Base-by-base conservation (phyloP, 2,329 filamentous ascomycete species). In the Fusarium brachygibbosum region DNA sequence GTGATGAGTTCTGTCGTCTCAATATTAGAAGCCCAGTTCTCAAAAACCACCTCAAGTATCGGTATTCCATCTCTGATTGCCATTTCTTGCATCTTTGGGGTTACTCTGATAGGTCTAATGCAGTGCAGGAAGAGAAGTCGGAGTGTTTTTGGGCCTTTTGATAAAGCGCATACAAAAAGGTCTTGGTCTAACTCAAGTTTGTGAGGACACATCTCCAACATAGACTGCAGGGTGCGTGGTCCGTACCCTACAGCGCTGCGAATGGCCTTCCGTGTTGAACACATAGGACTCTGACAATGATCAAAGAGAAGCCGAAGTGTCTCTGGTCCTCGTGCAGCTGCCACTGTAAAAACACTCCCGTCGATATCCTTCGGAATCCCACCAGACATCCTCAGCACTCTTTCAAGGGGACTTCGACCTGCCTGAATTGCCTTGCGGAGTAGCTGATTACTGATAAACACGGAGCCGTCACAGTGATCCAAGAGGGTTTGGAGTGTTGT, bases 11-110 rank as follows among this genome's bases (percentile, higher is more conserved):
- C 48, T 13, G 55, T 25, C 2, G 32, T 35, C n/a, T 35, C n/a
- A 2, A 42, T n/a, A 6, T 40, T 14, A 4, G 16, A n/a, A 19
- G 13, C 17, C 46, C 32, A 41, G 7, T 21, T 13, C 10, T 46
- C 19, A 7, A 42, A 21, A 1, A 62, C 3, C 1, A 21, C 3
- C 12, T 51, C 32, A 4, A 58, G 6, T 14, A 11, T 10, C 1
- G n/a, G 9, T 3, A 55, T 28, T 1, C 38, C 32, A 0, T 4
- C 16, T 8, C 14, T 9, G 1, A 25, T 16, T 1, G 49, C 49
- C 1, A 5, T 0, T 1, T 4, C 6, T 2, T 38, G 9, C 19
- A 46, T 32, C 1, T 4, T 3, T 0, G 14, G 3, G 3, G 40
- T 29, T 9, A 54, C 1, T 1, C 44, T 31, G 6, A 46, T 21